These are phyloP conservation scores for Skeletonema marinoi DNA, from an alignment of 108 stramenopile species.

Conservation along the genomic window DNA sequence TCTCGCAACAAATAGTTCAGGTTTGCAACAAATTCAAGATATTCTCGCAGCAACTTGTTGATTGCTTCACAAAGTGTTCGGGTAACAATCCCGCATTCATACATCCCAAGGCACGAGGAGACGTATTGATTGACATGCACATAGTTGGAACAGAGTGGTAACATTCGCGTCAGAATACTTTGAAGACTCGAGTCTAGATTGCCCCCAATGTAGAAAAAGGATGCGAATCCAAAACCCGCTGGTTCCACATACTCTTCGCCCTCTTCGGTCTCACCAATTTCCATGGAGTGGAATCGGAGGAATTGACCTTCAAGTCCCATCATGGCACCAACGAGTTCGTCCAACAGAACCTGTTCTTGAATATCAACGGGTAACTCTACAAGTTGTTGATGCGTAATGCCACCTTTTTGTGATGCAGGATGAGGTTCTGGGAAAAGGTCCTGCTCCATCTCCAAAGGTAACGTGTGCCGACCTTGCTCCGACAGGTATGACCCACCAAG, in stretches of 20 bases:
- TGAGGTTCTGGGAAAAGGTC: not conserved
- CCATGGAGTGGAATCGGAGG: conserved; percentile 28
- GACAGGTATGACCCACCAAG: conserved; percentile 35
- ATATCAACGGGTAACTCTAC: conserved; percentile 25
- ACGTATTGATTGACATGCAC: conserved; percentile 74
- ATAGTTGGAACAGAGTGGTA: conserved; percentile 76
- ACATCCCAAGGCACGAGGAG: conserved; percentile 48
- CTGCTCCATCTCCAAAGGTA: conserved; percentile 9
- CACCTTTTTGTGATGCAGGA: conserved; percentile 17
- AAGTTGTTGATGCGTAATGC: not conserved
- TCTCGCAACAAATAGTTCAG: conserved; percentile 63
- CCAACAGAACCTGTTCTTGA: conserved; percentile 69
- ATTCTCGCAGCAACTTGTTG: conserved; percentile 74
- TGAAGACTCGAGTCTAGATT: conserved; percentile 61
- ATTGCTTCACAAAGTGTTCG: conserved; percentile 88
- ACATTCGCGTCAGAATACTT: conserved; percentile 60
- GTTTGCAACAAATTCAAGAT: conserved; percentile 70
- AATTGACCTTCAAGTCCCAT: conserved; percentile 79
- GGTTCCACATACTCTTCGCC: conserved; percentile 4
- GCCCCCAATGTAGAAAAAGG: conserved; percentile 40
- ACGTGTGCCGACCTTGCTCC: conserved; percentile 26
- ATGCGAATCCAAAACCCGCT: conserved; percentile 14
- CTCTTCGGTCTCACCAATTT: conserved; percentile 17
- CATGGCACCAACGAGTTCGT: conserved; percentile 82
- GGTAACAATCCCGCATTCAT: conserved; percentile 86